Conservation (phyloP, 768 basidiomycete species). For the Hypholoma fasciculare region DNA sequence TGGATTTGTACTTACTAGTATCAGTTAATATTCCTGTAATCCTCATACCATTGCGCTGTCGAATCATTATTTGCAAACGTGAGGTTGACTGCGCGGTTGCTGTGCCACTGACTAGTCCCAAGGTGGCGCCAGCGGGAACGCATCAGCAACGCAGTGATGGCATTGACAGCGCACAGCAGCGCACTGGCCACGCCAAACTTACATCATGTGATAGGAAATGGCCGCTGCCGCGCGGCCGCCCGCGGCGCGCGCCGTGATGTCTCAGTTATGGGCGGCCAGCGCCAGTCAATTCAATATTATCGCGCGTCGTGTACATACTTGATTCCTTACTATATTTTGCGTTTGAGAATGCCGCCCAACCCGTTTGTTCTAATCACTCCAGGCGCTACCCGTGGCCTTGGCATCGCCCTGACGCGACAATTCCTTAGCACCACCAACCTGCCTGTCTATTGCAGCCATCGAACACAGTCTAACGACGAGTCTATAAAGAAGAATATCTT, state of each 20-base stretch:
- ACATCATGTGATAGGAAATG: neutral
- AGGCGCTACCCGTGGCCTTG: constrained; percentile 54
- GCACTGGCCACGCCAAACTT: neutral
- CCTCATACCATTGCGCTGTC: constrained; percentile 17
- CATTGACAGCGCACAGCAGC: neutral
- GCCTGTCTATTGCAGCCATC: constrained; percentile 58
- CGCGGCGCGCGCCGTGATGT: neutral
- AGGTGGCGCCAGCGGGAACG: neutral
- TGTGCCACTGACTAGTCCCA: neutral
- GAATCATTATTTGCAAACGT: neutral
- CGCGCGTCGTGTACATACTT: too few relatives aligned
- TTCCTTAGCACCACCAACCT: constrained; percentile 48
- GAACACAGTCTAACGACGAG: constrained; percentile 32
- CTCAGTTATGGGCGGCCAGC: too few relatives aligned
- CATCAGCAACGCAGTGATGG: neutral
- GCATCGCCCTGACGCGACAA: constrained; percentile 54
- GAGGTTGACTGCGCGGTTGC: constrained; percentile 7
- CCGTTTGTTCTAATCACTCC: constrained; percentile 57
- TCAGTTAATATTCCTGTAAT: constrained; percentile 23
- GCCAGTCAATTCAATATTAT: too few relatives aligned
- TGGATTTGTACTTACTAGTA: constrained; percentile 27
- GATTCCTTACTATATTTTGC: neutral
- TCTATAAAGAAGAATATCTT: constrained; percentile 42
- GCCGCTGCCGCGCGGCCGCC: neutral
- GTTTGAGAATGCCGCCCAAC: constrained; percentile 20